Base-by-base conservation (phyloP, 2,329 filamentous ascomycete genomes). In the Diaporthe helianthi region DNA sequence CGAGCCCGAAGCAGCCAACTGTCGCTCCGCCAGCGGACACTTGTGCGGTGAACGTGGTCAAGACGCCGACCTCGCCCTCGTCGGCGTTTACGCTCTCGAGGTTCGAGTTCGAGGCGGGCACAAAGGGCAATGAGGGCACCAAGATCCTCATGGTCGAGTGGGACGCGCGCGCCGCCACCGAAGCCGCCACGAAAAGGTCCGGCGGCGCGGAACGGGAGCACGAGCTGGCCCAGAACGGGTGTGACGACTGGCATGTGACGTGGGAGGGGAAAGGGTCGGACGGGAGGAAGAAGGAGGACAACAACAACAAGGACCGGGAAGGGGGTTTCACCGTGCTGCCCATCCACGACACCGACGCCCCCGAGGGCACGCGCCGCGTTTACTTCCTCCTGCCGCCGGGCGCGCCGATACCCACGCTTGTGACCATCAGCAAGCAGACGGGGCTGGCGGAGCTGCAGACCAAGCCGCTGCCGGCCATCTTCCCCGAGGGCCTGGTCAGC, bases 121-220 rank as follows among this genome's bases (percentile, higher is more conserved):
- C 70, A 36, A 88, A 87, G 78, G 91, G 89, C 61, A 93, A 93
- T 75, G 91, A 94, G 73, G 93, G 93, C 49, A 97, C 93, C 72
- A 97, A 97, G 83, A 90, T 97, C 72, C 83, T 97, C 74, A 96
- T 97, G 93, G 90, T 97, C 47, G 93, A 97, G 79, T 97, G 94
- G 94, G 89, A 93, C 77, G 78, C 80, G 12, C 70, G 71, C n/a
- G 68, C 74, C 51, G 71, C 70, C 19, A 24, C 51, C 10, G 66
- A 55, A n/a, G 60, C 53, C 0, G 44, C 53, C 0, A n/a, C 52
- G 9, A 71, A 75, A 52, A 24, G 41, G 26, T 12, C 54, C 17
- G 60, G 24, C 22, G 49, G 13, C n/a, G 60, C 46, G 22, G 47
- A 29, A 24, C 8, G 49, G 33, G 63, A 65, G 22, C 26, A 41